phyloP scores from a whole-genome alignment of 345 rosid species.

The Bretschneidera sinensis region DNA sequence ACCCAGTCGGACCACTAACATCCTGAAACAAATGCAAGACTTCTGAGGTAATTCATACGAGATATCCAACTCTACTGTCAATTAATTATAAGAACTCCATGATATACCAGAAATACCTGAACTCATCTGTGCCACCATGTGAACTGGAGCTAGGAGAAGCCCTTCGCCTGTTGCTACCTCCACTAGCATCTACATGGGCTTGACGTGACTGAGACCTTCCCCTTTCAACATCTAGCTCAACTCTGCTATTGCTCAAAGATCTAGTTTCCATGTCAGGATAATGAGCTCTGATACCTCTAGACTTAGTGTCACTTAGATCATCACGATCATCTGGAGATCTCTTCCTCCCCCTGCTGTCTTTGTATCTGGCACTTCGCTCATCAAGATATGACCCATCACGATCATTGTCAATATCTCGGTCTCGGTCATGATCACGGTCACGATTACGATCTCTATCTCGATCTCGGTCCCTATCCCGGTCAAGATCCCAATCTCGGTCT shows the following conservation, averaged over 20 bases:
- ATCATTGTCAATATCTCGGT: too few species aligned
- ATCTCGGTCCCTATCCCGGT: too few species aligned
- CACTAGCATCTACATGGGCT: conserved; percentile 32
- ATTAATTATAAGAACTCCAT: too few species aligned
- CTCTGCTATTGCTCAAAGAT: conserved; percentile 42
- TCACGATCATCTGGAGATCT: conserved; percentile 69
- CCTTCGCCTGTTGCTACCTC: conserved; percentile 33
- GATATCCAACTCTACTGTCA: too few species aligned
- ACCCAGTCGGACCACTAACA: too few species aligned
- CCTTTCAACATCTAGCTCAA: conserved; percentile 54
- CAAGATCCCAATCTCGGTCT: conserved; percentile 35
- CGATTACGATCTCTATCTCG: conserved; percentile 30
- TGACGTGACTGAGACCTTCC: conserved; percentile 65
- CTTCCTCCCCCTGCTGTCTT: conserved; percentile 58
- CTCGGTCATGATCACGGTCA: too few species aligned
- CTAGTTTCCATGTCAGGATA: conserved; percentile 44
- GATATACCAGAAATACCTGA: too few species aligned
- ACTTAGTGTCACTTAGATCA: conserved; percentile 45
- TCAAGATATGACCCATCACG: conserved; percentile 38
- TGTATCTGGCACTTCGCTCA: conserved; percentile 51
- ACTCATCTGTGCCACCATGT: conserved; percentile 57
- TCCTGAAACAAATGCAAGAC: too few species aligned
- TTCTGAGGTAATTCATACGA: too few species aligned
- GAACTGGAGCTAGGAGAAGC: conserved; percentile 55
- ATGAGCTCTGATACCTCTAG: conserved; percentile 28